Conservation (phyloP, 2,329 filamentous ascomycete genomes). For the Nannizziopsis barbatae region DNA sequence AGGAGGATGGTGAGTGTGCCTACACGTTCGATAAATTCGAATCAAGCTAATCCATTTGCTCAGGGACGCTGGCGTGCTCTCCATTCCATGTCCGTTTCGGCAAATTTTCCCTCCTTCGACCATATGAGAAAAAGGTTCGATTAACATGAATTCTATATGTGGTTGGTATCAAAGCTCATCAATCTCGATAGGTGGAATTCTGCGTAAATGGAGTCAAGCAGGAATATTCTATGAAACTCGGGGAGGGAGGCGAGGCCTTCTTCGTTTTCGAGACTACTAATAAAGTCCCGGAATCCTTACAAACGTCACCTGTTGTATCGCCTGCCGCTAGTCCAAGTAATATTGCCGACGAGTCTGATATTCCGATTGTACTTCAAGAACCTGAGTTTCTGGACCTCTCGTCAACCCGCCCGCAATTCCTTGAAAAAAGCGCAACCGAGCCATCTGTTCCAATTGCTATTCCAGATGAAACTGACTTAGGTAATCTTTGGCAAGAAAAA, state of each 20-base stretch:
- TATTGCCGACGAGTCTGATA: conserved; percentile 22
- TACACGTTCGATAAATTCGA: neutral
- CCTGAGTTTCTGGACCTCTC: conserved; percentile 41
- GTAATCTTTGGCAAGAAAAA: conserved; percentile 11
- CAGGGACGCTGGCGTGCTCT: conserved; percentile 67
- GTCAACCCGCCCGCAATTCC: conserved; percentile 17
- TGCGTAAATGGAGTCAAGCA: conserved; percentile 85
- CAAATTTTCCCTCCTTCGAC: conserved; percentile 90
- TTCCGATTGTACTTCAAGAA: conserved; percentile 33
- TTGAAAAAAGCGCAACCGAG: neutral
- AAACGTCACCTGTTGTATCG: conserved; percentile 88
- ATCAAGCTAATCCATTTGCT: conserved; percentile 12
- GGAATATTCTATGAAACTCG: conserved; percentile 94
- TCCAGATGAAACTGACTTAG: conserved; percentile 34
- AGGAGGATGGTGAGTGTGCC: conserved; percentile 62
- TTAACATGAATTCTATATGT: neutral
- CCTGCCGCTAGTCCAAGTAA: conserved; percentile 67
- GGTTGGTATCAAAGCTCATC: neutral
- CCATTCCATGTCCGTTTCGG: conserved; percentile 98
- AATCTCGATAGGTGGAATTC: conserved; percentile 61
- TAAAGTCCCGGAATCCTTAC: conserved; percentile 79
- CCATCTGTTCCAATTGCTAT: conserved; percentile 18
- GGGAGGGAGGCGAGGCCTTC: conserved; percentile 94
- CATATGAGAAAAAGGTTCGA: conserved; percentile 78
- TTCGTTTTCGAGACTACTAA: conserved; percentile 96